Conservation (phyloP, 805 yeast genomes). For the Sugiyamaella chiloensis region DNA sequence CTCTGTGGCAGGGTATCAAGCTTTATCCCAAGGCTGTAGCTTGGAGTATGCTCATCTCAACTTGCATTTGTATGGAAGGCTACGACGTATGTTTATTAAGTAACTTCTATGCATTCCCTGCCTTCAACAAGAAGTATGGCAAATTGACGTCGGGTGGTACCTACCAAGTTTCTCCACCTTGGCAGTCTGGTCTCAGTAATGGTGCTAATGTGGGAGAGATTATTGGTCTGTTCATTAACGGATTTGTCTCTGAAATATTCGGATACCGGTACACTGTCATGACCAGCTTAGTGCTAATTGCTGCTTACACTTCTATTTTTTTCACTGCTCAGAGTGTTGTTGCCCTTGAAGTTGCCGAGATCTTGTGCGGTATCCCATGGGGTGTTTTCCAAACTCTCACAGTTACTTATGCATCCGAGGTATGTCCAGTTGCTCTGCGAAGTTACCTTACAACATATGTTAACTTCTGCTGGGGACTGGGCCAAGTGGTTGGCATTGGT, state of each 20-base stretch:
- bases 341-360: constrained; percentile 37
- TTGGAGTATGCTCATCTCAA: constrained; percentile 46
- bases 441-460: constrained; percentile 49
- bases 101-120: constrained; percentile 45
- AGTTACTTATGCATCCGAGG: constrained; percentile 52
- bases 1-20: constrained; percentile 19
- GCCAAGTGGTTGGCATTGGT: constrained; percentile 54
- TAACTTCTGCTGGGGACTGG: constrained; percentile 53
- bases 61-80: constrained; percentile 49
- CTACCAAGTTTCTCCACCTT: constrained; percentile 35
- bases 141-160: constrained; percentile 4
- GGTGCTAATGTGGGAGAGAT: constrained; percentile 39
- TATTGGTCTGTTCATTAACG: constrained; percentile 45
- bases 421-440: constrained; percentile 50
- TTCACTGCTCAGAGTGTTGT: constrained; percentile 43
- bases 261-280: constrained; percentile 48
- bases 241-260: constrained; percentile 41
- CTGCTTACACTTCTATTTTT: constrained; percentile 9
- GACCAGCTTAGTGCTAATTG: constrained; percentile 30
- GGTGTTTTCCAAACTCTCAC: constrained; percentile 51
- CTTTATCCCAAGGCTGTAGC: constrained; percentile 42
- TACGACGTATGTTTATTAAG: constrained; percentile 43
- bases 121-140: constrained; percentile 44
- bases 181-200: constrained; percentile 31
- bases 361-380: constrained; percentile 43